Evolutionary conservation across 164 flowering plant species (phyloP).

Genomic region (Liquidambar formosana): DNA sequence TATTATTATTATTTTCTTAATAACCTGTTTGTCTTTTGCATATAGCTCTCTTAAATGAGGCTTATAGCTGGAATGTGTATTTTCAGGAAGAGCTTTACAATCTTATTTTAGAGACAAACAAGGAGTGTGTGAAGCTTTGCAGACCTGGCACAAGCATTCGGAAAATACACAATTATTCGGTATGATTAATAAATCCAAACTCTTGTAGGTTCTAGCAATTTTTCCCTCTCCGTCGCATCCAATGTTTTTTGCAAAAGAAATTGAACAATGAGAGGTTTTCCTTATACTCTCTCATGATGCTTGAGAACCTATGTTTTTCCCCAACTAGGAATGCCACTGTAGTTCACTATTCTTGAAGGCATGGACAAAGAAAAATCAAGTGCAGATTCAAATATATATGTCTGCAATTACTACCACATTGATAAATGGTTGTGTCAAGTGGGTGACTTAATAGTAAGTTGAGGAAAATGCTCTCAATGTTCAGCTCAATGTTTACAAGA

Average conservation of each 20-base stretch:
- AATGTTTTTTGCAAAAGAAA: background rate
- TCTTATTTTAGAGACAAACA: constrained; percentile 82
- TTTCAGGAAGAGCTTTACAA: constrained; percentile 84
- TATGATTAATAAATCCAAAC: constrained; percentile 29
- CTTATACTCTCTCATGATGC: too few species aligned
- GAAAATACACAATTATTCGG: constrained; percentile 79
- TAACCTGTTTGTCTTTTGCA: background rate
- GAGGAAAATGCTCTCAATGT: too few species aligned
- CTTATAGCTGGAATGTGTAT: constrained; percentile 16
- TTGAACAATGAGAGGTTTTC: background rate
- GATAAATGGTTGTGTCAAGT: too few species aligned
- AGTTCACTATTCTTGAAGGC: too few species aligned
- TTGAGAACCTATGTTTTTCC: too few species aligned
- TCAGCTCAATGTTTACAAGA: too few species aligned
- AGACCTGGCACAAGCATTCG: constrained; percentile 79
- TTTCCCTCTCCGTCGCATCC: background rate
- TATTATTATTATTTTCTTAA: background rate
- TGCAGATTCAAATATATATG: too few species aligned
- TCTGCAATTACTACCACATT: too few species aligned
- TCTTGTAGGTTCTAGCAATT: background rate
- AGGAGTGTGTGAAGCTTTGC: constrained; percentile 84
- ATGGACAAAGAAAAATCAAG: too few species aligned
- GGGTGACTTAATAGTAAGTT: too few species aligned
- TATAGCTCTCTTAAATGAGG: background rate
- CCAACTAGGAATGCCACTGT: too few species aligned